A percentile compares a stretch with the other conserved stretches of the same genome.
Evolutionary conservation across 129 eudicot species (phyloP).

Genomic region (Calendula officinalis): DNA sequence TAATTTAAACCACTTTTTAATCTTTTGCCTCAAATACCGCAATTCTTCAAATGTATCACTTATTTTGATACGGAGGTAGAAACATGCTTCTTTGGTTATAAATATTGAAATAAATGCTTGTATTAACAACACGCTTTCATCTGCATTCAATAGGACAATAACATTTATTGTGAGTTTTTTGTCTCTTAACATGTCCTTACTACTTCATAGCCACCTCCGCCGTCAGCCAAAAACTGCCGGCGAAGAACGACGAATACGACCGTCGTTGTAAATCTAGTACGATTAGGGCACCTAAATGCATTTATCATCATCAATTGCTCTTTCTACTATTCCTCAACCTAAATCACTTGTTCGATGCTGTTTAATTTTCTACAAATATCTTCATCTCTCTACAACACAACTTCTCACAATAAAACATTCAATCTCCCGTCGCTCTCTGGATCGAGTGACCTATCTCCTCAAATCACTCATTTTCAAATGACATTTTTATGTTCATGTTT

Average conservation of each 20-base stretch:
- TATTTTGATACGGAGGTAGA: no score
- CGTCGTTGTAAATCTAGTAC: not conserved
- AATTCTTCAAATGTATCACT: no score
- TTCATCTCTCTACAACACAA: slow-evolving; percentile 18
- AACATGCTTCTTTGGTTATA: no score
- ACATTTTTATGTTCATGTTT: no score
- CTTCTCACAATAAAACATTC: not conserved
- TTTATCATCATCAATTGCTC: not conserved
- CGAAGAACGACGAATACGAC: not conserved
- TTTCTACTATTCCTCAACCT: not conserved
- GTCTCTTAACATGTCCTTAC: no score
- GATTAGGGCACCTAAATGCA: slow-evolving; percentile 6
- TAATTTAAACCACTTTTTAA: no score
- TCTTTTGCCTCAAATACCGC: no score
- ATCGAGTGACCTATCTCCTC: slow-evolving; percentile 12
- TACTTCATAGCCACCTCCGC: not conserved
- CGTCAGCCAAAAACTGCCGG: not conserved
- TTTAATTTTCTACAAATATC: slow-evolving; percentile 13
- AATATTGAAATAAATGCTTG: no score
- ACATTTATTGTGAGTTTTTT: no score
- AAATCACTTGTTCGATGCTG: not conserved
- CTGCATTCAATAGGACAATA: no score
- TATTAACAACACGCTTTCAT: no score
- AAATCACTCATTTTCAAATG: no score
- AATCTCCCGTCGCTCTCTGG: slow-evolving; percentile 7